These are phyloP conservation scores for Hirsutella rhossiliensis DNA, from an alignment of 2,329 filamentous ascomycete species.

Conservation along the genomic window DNA sequence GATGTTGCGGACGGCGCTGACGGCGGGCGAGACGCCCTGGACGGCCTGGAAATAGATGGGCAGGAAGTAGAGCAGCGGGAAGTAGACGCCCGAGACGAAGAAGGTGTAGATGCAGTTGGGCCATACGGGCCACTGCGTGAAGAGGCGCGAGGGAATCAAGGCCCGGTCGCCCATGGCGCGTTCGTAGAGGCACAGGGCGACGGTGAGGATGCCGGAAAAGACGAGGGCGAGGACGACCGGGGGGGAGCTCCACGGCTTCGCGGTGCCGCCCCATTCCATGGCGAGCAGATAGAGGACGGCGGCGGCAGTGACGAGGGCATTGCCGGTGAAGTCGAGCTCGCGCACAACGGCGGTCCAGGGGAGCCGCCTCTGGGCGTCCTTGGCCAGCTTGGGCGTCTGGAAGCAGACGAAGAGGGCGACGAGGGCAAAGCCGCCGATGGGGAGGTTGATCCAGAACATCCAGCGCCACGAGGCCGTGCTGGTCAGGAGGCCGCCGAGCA, in stretches of 20 bases:
- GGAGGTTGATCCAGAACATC: constrained; percentile 28
- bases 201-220: constrained; percentile 21
- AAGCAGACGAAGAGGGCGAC: constrained; percentile 28
- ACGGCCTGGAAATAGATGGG: constrained; percentile 35
- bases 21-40: constrained; percentile 24
- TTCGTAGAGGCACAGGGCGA: constrained; percentile 23
- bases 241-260: constrained; percentile 28
- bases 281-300: constrained; percentile 32
- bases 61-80: constrained; percentile 32
- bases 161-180: constrained; percentile 31
- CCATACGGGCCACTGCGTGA: constrained; percentile 24
- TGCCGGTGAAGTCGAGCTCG: constrained; percentile 35
- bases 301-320: constrained; percentile 30
- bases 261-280: constrained; percentile 34
- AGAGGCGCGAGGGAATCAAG: constrained; percentile 27
- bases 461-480: constrained; percentile 24
- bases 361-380: constrained; percentile 18
- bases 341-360: constrained; percentile 29
- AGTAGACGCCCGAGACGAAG: constrained; percentile 30
- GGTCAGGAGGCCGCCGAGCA: constrained; percentile 25
- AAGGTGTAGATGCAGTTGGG: constrained; percentile 24
- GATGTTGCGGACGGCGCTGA: constrained; percentile 30
- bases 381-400: constrained; percentile 25
- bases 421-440: constrained; percentile 21
- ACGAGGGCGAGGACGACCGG: constrained; percentile 30